Conservation (phyloP, 1,284 basidiomycete species). For the Rhodotorula sp. region DNA sequence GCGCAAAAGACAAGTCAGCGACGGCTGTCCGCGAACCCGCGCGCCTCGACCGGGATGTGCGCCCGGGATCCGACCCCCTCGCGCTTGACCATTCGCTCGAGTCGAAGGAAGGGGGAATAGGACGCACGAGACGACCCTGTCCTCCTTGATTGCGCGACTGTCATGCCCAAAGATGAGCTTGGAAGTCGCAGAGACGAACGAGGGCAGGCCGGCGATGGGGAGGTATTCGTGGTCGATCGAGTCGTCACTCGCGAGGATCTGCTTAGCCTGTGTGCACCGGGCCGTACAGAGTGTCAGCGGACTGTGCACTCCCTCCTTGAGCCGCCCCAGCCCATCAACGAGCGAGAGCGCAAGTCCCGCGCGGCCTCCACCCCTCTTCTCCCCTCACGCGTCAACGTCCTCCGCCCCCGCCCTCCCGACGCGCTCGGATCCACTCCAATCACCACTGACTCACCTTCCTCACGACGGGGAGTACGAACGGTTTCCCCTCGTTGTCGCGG, state of each 20-base stretch:
- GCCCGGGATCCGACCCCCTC: too few species aligned
- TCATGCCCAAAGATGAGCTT: slow-evolving; percentile 75
- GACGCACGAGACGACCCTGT: slow-evolving; percentile 57
- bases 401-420: background rate
- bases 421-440: background rate
- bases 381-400: background rate
- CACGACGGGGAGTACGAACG: slow-evolving; percentile 90
- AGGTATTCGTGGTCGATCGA: slow-evolving; percentile 89
- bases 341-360: too few species aligned
- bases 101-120: background rate
- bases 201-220: slow-evolving; percentile 80
- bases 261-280: slow-evolving; percentile 62
- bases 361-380: background rate
- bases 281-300: background rate
- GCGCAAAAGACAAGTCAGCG: slow-evolving; percentile 23
- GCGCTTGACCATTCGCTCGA: too few species aligned
- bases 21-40: too few species aligned
- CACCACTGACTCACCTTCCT: slow-evolving; percentile 61
- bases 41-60: too few species aligned
- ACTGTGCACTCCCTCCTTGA: too few species aligned
- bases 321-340: too few species aligned
- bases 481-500: slow-evolving; percentile 76
- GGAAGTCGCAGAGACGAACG: slow-evolving; percentile 75
- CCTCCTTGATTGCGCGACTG: slow-evolving; percentile 70
- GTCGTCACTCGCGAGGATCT: slow-evolving; percentile 64